Conservation (phyloP, 1,139 yeast genomes). For the Casaregolazyma lundiana region DNA sequence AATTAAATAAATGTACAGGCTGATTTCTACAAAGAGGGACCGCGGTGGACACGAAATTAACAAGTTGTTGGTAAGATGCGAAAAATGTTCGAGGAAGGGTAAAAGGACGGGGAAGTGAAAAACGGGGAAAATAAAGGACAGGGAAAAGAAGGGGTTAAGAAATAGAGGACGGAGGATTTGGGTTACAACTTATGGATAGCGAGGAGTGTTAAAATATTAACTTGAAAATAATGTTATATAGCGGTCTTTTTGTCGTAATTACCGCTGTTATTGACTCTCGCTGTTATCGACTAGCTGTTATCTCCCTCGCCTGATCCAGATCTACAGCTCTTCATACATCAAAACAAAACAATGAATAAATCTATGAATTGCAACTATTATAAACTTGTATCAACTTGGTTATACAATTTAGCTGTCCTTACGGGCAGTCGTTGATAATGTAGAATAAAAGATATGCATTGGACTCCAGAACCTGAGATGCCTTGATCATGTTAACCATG, state of each 20-base stretch:
- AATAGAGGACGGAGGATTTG: not conserved
- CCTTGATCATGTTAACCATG: slow-evolving; percentile 63
- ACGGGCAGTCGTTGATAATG: slow-evolving; percentile 44
- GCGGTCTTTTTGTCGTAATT: no score
- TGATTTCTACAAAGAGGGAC: not conserved
- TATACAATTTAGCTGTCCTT: not conserved
- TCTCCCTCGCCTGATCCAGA: no score
- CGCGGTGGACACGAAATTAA: not conserved
- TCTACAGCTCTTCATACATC: no score
- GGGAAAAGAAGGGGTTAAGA: not conserved
- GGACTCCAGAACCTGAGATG: slow-evolving; percentile 57
- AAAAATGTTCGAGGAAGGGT: slow-evolving; percentile 6
- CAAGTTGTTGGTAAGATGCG: not conserved
- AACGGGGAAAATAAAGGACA: not conserved
- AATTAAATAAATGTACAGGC: slow-evolving; percentile 1
- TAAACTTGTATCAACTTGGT: no score
- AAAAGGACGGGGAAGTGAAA: slow-evolving; percentile 1
- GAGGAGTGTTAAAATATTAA: no score
- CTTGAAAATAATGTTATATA: no score
- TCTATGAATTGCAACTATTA: no score
- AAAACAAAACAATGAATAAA: not conserved
- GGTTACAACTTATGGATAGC: no score
- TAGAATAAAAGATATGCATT: slow-evolving; percentile 81
- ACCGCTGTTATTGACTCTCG: no score
- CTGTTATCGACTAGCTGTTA: no score